Evolutionary conservation across 345 rosid genomes (phyloP).

Genomic region (Leavenworthia alabamica): DNA sequence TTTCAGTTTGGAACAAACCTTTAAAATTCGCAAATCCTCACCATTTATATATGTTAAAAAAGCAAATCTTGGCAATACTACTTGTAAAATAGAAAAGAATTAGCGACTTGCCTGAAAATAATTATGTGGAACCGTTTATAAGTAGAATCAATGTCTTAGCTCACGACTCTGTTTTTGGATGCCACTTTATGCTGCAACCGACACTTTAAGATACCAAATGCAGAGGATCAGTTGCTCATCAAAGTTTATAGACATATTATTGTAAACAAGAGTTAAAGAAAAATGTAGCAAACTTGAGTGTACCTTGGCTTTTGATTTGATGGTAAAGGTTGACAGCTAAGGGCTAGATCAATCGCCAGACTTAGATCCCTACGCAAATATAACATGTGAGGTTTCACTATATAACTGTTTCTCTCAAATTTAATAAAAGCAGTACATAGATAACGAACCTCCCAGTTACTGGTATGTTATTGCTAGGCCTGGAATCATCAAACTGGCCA

Average conservation of each 20-base stretch:
- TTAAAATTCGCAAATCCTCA: neutral
- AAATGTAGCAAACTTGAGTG: neutral
- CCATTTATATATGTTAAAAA: neutral
- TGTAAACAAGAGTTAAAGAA: neutral
- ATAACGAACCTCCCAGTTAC: constrained; percentile 71
- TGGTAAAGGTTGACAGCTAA: constrained; percentile 67
- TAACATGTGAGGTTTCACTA: neutral
- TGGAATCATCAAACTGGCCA: constrained; percentile 87
- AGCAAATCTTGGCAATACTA: neutral
- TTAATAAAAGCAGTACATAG: neutral
- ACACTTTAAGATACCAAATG: constrained; percentile 40
- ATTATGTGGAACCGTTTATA: neutral
- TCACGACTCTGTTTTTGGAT: constrained; percentile 39
- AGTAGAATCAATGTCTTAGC: neutral
- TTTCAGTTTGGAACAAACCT: constrained; percentile 4
- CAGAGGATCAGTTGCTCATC: neutral
- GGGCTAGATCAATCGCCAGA: constrained; percentile 63
- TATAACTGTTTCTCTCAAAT: neutral
- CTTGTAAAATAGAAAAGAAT: neutral
- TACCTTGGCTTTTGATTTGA: constrained; percentile 76
- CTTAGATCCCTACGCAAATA: constrained; percentile 51
- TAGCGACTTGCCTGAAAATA: constrained; percentile 13
- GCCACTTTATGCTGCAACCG: constrained; percentile 99
- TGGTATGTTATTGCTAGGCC: constrained; percentile 60
- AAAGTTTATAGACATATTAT: constrained; percentile 6